These are phyloP conservation scores for Xanthoconium stramineum DNA, from an alignment of 768 basidiomycete species.

Conservation along the genomic window DNA sequence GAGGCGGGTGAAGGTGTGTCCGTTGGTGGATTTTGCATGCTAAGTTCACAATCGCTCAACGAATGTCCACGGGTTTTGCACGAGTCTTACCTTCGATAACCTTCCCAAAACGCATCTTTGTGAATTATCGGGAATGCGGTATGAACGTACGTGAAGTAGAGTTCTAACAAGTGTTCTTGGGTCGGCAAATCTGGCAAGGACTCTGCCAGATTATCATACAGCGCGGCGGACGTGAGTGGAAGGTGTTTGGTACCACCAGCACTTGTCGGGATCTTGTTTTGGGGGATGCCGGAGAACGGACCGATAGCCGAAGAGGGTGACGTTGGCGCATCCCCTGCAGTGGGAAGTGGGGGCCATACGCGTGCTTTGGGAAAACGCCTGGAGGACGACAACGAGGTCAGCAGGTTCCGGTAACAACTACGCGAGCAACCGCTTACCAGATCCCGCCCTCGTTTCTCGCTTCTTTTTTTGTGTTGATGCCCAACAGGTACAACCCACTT, in stretches of 20 bases:
- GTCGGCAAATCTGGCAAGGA: conserved; percentile 53
- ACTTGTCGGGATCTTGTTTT: conserved; percentile 8
- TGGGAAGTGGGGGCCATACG: conserved; percentile 74
- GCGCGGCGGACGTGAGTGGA: conserved; percentile 23
- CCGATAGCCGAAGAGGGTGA: conserved; percentile 8
- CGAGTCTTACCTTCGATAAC: conserved; percentile 42
- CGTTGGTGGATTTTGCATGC: conserved; percentile 24
- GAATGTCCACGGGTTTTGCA: background rate
- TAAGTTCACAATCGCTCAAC: conserved; percentile 1
- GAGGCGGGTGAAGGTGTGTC: conserved; percentile 34
- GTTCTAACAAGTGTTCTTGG: conserved; percentile 67
- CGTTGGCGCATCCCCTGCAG: conserved; percentile 25
- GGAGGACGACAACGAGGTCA: conserved; percentile 8
- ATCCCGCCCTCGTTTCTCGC: conserved; percentile 72
- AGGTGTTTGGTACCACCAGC: conserved; percentile 3
- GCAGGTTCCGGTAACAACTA: conserved; percentile 6
- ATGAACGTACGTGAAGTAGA: conserved; percentile 84
- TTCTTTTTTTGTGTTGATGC: conserved; percentile 56
- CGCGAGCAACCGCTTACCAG: conserved; percentile 45
- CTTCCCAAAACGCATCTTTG: conserved; percentile 64
- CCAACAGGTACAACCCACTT: conserved; percentile 74
- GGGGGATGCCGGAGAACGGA: background rate
- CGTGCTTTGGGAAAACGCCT: conserved; percentile 85
- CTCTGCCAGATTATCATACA: conserved; percentile 37
- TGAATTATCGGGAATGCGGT: conserved; percentile 74